phyloP scores from a whole-genome alignment of 345 rosid genomes.

The Toxicodendron radicans region DNA sequence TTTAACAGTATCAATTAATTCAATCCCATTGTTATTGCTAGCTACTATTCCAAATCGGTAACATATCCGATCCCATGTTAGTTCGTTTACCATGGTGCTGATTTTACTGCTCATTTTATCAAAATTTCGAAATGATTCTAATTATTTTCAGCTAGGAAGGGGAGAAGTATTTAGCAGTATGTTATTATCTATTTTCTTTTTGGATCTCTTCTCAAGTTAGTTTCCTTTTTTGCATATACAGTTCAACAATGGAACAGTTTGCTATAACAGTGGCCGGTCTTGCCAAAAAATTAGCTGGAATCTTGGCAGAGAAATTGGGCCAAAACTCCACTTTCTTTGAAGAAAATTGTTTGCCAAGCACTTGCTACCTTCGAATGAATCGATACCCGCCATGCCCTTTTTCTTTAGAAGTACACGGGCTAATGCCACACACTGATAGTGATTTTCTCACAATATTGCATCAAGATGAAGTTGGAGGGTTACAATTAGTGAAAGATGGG shows the following conservation, averaged over 20 bases:
- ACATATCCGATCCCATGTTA: too few relatives aligned
- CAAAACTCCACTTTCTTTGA: constrained; percentile 49
- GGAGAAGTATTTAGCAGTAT: not conserved
- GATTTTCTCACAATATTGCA: constrained; percentile 89
- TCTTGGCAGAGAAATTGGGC: constrained; percentile 67
- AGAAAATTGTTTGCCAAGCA: constrained; percentile 66
- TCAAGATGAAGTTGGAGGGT: constrained; percentile 90
- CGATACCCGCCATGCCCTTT: constrained; percentile 81
- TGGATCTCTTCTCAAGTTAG: not conserved
- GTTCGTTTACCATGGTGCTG: too few relatives aligned
- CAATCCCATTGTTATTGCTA: too few relatives aligned
- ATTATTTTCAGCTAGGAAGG: too few relatives aligned
- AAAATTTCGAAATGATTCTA: not conserved
- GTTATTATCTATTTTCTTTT: not conserved
- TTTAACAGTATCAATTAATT: too few relatives aligned
- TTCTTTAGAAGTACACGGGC: constrained; percentile 53
- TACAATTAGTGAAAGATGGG: constrained; percentile 76
- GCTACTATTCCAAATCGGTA: too few relatives aligned
- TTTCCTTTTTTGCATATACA: constrained; percentile 18
- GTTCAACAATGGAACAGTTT: constrained; percentile 68
- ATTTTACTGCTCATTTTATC: too few relatives aligned
- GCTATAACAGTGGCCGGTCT: constrained; percentile 58
- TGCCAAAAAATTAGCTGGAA: constrained; percentile 59
- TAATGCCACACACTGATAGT: constrained; percentile 95
- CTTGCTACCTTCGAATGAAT: constrained; percentile 86